Evolutionary conservation across 1,139 yeast species (phyloP).

Genomic region (Meyerozyma smithsonii): DNA sequence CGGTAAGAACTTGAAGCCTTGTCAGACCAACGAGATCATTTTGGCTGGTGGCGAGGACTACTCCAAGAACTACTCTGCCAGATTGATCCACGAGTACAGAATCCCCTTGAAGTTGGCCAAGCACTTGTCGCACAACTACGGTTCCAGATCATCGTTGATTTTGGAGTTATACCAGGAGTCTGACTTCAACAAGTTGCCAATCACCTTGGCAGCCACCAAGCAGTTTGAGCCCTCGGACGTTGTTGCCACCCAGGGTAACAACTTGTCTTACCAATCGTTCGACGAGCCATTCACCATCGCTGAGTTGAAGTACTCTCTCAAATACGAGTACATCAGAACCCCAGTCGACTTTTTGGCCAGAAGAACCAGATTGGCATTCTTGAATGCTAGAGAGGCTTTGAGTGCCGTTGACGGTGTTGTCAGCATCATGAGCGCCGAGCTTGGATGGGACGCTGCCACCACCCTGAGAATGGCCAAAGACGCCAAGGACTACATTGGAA

Average conservation of each 20-base stretch:
- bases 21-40: slow-evolving; percentile 59
- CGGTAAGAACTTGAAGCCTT: slow-evolving; percentile 41
- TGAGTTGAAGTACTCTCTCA: slow-evolving; percentile 77
- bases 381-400: slow-evolving; percentile 83
- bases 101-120: slow-evolving; percentile 74
- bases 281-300: slow-evolving; percentile 92
- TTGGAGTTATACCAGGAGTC: slow-evolving; percentile 57
- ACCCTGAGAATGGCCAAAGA: slow-evolving; percentile 52
- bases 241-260: slow-evolving; percentile 29
- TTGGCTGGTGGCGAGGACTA: slow-evolving; percentile 74
- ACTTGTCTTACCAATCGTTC: slow-evolving; percentile 46
- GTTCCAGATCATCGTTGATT: slow-evolving; percentile 81
- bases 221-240: slow-evolving; percentile 31
- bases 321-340: slow-evolving; percentile 82
- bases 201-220: slow-evolving; percentile 48
- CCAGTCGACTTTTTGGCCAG: slow-evolving; percentile 90
- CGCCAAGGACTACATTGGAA: slow-evolving; percentile 55
- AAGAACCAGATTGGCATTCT: slow-evolving; percentile 89
- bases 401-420: slow-evolving; percentile 82
- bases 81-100: slow-evolving; percentile 75
- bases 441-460: slow-evolving; percentile 65
- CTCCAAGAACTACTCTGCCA: slow-evolving; percentile 66
- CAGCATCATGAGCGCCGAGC: slow-evolving; percentile 75
- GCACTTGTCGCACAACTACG: slow-evolving; percentile 83
- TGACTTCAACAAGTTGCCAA: slow-evolving; percentile 55